Evolutionary conservation across 495 filamentous ascomycete genomes (phyloP).

Genomic region (Cryomyces minteri): DNA sequence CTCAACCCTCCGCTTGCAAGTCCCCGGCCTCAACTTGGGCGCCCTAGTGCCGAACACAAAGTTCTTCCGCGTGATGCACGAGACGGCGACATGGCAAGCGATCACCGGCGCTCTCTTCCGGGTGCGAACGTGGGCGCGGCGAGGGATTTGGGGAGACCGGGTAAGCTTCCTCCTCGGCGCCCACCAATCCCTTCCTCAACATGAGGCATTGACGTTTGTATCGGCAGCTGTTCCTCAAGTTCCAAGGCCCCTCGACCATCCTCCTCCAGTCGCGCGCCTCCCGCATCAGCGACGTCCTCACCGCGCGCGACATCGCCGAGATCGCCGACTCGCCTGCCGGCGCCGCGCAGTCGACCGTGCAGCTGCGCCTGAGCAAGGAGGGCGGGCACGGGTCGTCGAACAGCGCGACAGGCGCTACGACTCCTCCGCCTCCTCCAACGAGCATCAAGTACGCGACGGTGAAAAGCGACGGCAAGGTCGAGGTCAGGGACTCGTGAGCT

Average conservation of each 20-base stretch:
- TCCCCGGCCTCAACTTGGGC: slow-evolving; percentile 43
- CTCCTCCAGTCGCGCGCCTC: slow-evolving; percentile 70
- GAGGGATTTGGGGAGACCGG: slow-evolving; percentile 85
- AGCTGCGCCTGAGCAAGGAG: slow-evolving; percentile 23
- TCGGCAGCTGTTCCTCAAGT: slow-evolving; percentile 61
- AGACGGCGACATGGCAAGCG: slow-evolving; percentile 49
- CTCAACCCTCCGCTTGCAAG: slow-evolving; percentile 54
- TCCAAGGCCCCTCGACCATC: slow-evolving; percentile 68
- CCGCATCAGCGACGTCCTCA: slow-evolving; percentile 56
- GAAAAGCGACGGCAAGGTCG: slow-evolving; percentile 3
- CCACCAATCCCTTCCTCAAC: slow-evolving; percentile 1
- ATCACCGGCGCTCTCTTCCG: slow-evolving; percentile 39
- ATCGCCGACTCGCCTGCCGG: slow-evolving; percentile 54
- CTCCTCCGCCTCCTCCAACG: slow-evolving; percentile 2
- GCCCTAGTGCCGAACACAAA: slow-evolving; percentile 38
- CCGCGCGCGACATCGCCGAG: slow-evolving; percentile 62
- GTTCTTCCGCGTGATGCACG: slow-evolving; percentile 51
- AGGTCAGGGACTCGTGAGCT: slow-evolving; percentile 1
- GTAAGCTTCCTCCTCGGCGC: slow-evolving; percentile 21
- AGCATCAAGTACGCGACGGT: slow-evolving; percentile 9
- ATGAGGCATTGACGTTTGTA: background rate
- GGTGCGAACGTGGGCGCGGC: slow-evolving; percentile 52
- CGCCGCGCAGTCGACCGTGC: slow-evolving; percentile 29
- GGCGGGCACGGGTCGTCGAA: background rate
- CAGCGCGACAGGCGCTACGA: background rate